Base-by-base conservation (phyloP, 2,329 filamentous ascomycete species). In the Aspergillus sp. region DNA sequence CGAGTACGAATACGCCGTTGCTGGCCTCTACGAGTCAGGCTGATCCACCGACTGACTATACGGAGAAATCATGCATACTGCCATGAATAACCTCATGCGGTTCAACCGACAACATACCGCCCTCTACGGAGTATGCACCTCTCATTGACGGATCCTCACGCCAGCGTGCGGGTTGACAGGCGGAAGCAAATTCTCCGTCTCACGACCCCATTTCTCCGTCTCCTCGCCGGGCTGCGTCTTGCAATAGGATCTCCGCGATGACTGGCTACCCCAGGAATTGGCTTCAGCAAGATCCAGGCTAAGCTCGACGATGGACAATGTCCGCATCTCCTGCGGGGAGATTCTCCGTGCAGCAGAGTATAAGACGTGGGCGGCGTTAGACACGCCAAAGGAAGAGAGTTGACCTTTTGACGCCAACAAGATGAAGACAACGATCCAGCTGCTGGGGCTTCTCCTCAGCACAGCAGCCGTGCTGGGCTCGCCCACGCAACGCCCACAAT, bases 171-270 rank as follows among this genome's bases (percentile, higher is more conserved):
- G 26, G 22, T 22, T 30, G 26, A 61, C 57, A 61, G 57, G 57
- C 45, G 59, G 59, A 53, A 60, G 47, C 24, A 51, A 58, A 55
- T 61, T 60, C 43, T 58, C 59, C 59, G 57, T 47, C 51, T 36
- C 42, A 36, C 41, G 44, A 13, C 47, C 19, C 36, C 45, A 59
- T 62, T 64, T 62, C 56, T 63, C 61, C 60, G 58, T 54, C 51
- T 43, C 26, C 26, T 30, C 26, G 26, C 10, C 26, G 26, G 26
- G 26, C 26, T 30, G 26, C 48, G 26, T 35, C 20, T 32, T 32
- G 42, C 42, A 36, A 6, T 32, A 36, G 17, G 26, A 10, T 38
- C 35, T 38, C 35, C 14, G 14, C 35, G 35, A 38, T 38, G 35
- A 38, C 35, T 38, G 35, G 35, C 35, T 38, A 17, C 35, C 35